Evolutionary conservation across 1,139 yeast species (phyloP).

Genomic region (Zygoascus meyerae): DNA sequence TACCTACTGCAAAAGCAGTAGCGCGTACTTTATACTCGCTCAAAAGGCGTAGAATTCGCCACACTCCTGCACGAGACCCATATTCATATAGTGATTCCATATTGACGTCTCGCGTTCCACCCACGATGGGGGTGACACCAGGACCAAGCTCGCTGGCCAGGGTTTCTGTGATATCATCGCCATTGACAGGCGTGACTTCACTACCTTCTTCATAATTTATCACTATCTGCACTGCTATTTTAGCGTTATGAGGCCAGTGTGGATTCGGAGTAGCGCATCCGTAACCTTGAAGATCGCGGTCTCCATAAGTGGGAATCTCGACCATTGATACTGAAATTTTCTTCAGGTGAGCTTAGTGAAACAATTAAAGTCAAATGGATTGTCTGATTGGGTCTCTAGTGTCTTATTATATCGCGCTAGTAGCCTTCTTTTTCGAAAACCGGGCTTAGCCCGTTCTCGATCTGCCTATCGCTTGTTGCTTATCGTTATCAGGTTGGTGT

Average conservation of each 20-base stretch:
- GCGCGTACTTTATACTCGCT: conserved; percentile 31
- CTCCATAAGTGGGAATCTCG: background rate
- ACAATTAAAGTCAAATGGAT: too few relatives aligned
- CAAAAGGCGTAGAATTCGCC: conserved; percentile 35
- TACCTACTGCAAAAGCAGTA: conserved; percentile 39
- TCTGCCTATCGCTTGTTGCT: too few relatives aligned
- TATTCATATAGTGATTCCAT: conserved; percentile 35
- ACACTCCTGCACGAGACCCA: conserved; percentile 37
- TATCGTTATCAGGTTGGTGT: too few relatives aligned
- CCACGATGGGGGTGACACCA: conserved; percentile 26
- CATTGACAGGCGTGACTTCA: conserved; percentile 31
- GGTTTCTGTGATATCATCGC: conserved; percentile 24
- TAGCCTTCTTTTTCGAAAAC: too few relatives aligned
- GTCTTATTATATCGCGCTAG: too few relatives aligned
- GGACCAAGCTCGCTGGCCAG: conserved; percentile 29
- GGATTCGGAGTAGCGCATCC: conserved; percentile 34
- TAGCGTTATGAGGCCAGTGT: conserved; percentile 35
- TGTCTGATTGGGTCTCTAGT: too few relatives aligned
- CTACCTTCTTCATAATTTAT: conserved; percentile 38
- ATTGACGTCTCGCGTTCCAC: conserved; percentile 24
- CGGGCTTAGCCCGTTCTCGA: too few relatives aligned
- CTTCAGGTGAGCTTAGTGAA: too few relatives aligned
- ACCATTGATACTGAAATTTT: background rate
- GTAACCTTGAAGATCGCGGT: conserved; percentile 35
- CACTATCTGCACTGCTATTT: conserved; percentile 35